Base-by-base conservation (phyloP, 306 rosid genomes). In the Lathyrus sativus region DNA sequence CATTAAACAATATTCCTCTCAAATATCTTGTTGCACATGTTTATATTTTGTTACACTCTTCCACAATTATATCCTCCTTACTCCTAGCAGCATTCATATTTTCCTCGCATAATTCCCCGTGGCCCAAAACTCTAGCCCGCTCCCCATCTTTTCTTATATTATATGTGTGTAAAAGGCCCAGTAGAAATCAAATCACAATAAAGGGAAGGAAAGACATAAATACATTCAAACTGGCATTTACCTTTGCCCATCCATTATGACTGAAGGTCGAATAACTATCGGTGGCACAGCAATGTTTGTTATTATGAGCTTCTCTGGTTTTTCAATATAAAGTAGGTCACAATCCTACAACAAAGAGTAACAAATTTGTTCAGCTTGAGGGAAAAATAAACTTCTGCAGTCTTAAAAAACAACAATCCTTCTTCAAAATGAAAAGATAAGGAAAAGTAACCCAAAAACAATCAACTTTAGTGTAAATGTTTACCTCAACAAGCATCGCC, bases 251-350 rank as follows among this genome's bases (percentile, higher is more conserved):
- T 85, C 93, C 87, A 82, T 80, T 9, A 93, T 77, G 65, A 88
- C 98, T 64, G 98, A 93, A 69, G 98, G 98, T 72, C 97, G 96
- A 76, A 88, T 85, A 43, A 88, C 76, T 62, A 86, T 78, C 62
- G 98, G 98, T 62, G 98, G 96, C 83, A 93, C 98, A 5, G 87
- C 72, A 55, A 93, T 73, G 73, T 74, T 85, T 68, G 84, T 85
- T 56, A 78, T 51, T 11, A 90, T 83, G 64, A 90, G 85, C 59
- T 85, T 90, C 84, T 90, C 97, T n/a, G 98, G 98, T 79, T 93
- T 82, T 71, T 80, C 82, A 58, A 92, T 80, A 82, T 80, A 78
- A 77, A 93, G 90, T 77, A 92, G 76, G 77, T 85, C 90, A 49
- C 96, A 90, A 54, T 93, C 98, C 98, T 93, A 78, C 74, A 83